Evolutionary conservation across 306 rosid genomes (phyloP), one percentile per base, ranked within the genome.

Genomic region (Glycyrrhiza uralensis): DNA sequence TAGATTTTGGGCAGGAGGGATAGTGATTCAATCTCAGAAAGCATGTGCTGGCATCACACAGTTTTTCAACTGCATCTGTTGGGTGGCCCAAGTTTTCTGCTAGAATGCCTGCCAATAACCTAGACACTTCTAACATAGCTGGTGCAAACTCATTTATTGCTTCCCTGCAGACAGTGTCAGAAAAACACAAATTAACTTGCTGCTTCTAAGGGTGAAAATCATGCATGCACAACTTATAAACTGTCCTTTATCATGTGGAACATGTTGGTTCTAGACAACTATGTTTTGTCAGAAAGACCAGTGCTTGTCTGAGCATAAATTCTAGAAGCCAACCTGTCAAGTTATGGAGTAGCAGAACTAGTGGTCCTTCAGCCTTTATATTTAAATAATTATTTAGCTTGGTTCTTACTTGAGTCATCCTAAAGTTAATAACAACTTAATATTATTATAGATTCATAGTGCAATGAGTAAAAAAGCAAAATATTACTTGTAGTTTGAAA

Each of bases 21-120:
- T 88, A 92, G 81, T 82, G 96, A 78, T 90, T 92, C 76, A 92
- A 64, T 38, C 96, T 81, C 72, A 92, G 91, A 80, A 92, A 92
- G 80, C 96, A 87, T 10, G 96, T 84, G 81, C 89, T 87, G 18
- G 82, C 90, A 14, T 87, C 90, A 17, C 96, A 90, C 3, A 90
- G 81, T 23, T 88, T 84, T 24, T 82, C 85, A 13, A 88, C 17
- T 14, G 85, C 84, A 22, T 80, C 85, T 52, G 74, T 79, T 13
- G 63, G 72, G 75, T 84, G 76, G 36, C 95, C 92, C 80, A 92
- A 47, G 24, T 83, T 81, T 65, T 90, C 88, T 23, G 77, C 87
- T 23, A 92, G 90, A 72, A 92, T 79, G 32, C 85, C 87, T 36
- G 96, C 91, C 36, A 92, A 77, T 77, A 74, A 69, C 60, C 84